These are phyloP conservation scores for Diddensiella santjacobensis DNA, from an alignment of 805 yeast species.

Conservation along the genomic window DNA sequence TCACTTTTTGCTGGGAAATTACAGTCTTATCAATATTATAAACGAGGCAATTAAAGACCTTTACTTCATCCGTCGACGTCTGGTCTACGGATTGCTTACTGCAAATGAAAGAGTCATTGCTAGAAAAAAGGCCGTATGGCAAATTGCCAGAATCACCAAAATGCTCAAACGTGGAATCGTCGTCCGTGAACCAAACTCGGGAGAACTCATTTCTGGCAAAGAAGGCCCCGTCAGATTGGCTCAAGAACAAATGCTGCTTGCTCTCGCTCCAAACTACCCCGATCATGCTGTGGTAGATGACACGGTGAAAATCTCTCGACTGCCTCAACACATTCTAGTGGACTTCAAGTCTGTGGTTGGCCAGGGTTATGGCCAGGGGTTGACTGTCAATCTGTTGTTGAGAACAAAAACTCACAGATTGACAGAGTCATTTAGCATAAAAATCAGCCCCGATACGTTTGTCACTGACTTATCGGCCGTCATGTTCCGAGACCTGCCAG, in stretches of 20 bases:
- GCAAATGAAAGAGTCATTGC: slow-evolving; percentile 26
- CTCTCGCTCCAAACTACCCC: slow-evolving; percentile 72
- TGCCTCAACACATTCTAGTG: slow-evolving; percentile 59
- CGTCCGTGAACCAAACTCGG: slow-evolving; percentile 30
- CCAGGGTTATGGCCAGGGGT: slow-evolving; percentile 60
- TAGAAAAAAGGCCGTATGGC: slow-evolving; percentile 31
- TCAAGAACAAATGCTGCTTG: slow-evolving; percentile 63
- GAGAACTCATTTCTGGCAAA: slow-evolving; percentile 27
- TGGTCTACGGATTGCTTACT: slow-evolving; percentile 29
- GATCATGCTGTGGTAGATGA: slow-evolving; percentile 24
- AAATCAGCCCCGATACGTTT: slow-evolving; percentile 54
- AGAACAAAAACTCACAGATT: slow-evolving; percentile 59
- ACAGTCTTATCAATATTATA: slow-evolving; percentile 24
- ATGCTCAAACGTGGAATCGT: slow-evolving; percentile 32
- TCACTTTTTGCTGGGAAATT: slow-evolving; percentile 28
- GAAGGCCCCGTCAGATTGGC: slow-evolving; percentile 56
- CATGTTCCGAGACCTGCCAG: slow-evolving; percentile 70
- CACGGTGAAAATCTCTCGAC: slow-evolving; percentile 9
- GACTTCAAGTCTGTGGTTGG: slow-evolving; percentile 69
- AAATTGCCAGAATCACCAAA: slow-evolving; percentile 30
- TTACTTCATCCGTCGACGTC: slow-evolving; percentile 25
- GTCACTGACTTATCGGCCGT: slow-evolving; percentile 75
- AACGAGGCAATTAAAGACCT: slow-evolving; percentile 28
- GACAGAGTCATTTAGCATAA: slow-evolving; percentile 76
- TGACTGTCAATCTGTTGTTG: slow-evolving; percentile 69